Percentiles rank a stretch among this genome's conserved stretches.
Evolutionary conservation across 106 monocot genomes (phyloP).

Genomic region (Alisma plantagoaquatica): DNA sequence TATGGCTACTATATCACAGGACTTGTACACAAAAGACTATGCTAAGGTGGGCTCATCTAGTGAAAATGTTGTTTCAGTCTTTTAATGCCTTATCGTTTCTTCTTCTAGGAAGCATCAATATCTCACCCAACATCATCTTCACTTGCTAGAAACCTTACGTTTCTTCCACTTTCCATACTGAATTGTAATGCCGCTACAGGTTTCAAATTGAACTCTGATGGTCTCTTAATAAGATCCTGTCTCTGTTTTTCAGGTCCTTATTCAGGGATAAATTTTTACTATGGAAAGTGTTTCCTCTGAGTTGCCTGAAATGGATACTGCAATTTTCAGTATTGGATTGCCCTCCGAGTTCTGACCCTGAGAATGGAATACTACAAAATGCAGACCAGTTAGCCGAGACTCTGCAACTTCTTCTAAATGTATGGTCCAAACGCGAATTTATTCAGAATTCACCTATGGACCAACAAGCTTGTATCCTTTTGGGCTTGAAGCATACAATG

Average conservation of each 20-base stretch:
- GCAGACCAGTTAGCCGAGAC: slow-evolving; percentile 32
- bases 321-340: slow-evolving; percentile 73
- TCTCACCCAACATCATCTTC: background rate
- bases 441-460: slow-evolving; percentile 72
- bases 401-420: slow-evolving; percentile 31
- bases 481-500: too few species aligned
- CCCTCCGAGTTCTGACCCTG: slow-evolving; percentile 26
- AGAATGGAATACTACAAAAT: slow-evolving; percentile 32
- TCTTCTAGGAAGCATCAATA: background rate
- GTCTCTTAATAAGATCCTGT: too few species aligned
- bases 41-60: slow-evolving; percentile 35
- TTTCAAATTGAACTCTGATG: too few species aligned
- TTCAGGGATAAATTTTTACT: slow-evolving; percentile 84
- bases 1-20: slow-evolving; percentile 68
- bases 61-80: background rate
- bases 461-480: slow-evolving; percentile 99
- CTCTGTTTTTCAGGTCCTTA: slow-evolving; percentile 40
- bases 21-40: slow-evolving; percentile 24
- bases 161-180: slow-evolving; percentile 1
- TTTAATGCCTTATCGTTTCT: too few species aligned
- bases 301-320: slow-evolving; percentile 96
- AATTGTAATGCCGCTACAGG: too few species aligned
- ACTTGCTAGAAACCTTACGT: background rate
- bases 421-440: slow-evolving; percentile 88
- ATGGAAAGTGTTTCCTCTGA: slow-evolving; percentile 80